Evolutionary conservation across 2,329 filamentous ascomycete genomes (phyloP), one percentile per base, ranked within the genome.

Genomic region (Colletotrichum eleusines): DNA sequence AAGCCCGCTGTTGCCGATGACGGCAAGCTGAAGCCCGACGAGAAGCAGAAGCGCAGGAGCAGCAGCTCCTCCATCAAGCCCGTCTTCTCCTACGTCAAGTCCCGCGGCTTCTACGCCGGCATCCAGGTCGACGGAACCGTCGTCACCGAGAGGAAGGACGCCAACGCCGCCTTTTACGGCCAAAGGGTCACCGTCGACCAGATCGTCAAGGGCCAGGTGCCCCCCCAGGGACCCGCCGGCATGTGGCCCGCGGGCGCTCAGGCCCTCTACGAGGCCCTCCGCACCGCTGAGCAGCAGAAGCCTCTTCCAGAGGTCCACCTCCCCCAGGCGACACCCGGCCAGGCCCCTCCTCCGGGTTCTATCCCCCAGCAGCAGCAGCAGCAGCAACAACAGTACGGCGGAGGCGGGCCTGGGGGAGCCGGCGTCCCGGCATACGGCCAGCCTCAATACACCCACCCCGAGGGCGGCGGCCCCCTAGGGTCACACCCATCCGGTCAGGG

Each of bases 111-210:
- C 75, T 97, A 97, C 77, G 94, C 93, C 1, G 94, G 94, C 38
- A 88, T 97, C 1, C 92, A 95, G 76, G 87, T 97, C 42, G 94
- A 97, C 76, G 95, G 95, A 33, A 97, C 94, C 0, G 88, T 97
- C 14, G 87, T 97, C 59, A 92, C 95, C 33, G 93, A 97, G 80
- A 89, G 94, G 61, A 91, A 89, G n/a, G 93, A 95, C 69, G 95
- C 95, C 77, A 98, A 98, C 76, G 91, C 94, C 63, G 88, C 89
- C 7, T 97, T 97, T 77, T 97, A 97, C 79, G 91, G 92, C 28
- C 85, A 92, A n/a, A 74, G 77, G 5, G 76, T 88, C 31, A 75
- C 81, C 0, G 85, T 84, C 1, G 80, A 83, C 31, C 80, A 81
- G 71, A 88, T 89, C 64, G 77, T 89, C 16, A 80, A 77, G 4